phyloP scores from a whole-genome alignment of 208 protist genomes.

The Wallacemonas sp. region DNA sequence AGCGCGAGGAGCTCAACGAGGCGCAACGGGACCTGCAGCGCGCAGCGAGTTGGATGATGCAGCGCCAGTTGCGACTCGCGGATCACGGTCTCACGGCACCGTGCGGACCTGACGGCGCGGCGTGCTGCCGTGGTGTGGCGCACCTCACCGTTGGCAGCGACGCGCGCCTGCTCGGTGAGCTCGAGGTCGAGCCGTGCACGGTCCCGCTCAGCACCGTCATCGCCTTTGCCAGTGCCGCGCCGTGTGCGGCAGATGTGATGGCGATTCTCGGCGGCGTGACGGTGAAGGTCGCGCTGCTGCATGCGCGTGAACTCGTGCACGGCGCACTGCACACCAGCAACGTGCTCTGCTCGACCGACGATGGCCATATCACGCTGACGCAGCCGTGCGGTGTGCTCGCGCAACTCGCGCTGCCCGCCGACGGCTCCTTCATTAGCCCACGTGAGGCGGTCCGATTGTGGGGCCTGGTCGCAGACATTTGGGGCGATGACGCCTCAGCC shows the following conservation, averaged over 20 bases:
- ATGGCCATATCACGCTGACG: slow-evolving; percentile 64
- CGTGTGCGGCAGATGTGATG: slow-evolving; percentile 40
- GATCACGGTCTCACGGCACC: slow-evolving; percentile 1
- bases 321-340: slow-evolving; percentile 81
- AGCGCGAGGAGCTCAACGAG: slow-evolving; percentile 15
- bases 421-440: slow-evolving; percentile 51
- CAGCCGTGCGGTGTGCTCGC: slow-evolving; percentile 59
- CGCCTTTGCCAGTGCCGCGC: slow-evolving; percentile 31
- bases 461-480: slow-evolving; percentile 21
- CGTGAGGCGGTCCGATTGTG: slow-evolving; percentile 26
- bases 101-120: slow-evolving; percentile 13
- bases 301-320: slow-evolving; percentile 64
- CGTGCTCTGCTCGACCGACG: slow-evolving; percentile 64
- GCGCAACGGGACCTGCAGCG: slow-evolving; percentile 2
- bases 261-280: slow-evolving; percentile 57
- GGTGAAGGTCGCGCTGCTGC: slow-evolving; percentile 43
- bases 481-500: neutral
- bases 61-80: neutral
- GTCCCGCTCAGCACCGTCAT: slow-evolving; percentile 68
- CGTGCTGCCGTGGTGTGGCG: slow-evolving; percentile 49
- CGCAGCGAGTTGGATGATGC: slow-evolving; percentile 7
- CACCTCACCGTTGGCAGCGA: slow-evolving; percentile 57
- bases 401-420: slow-evolving; percentile 34
- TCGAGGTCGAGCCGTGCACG: slow-evolving; percentile 59
- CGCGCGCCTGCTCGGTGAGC: slow-evolving; percentile 58